phyloP scores from a whole-genome alignment of 345 rosid genomes.

The Sonneratia alba region DNA sequence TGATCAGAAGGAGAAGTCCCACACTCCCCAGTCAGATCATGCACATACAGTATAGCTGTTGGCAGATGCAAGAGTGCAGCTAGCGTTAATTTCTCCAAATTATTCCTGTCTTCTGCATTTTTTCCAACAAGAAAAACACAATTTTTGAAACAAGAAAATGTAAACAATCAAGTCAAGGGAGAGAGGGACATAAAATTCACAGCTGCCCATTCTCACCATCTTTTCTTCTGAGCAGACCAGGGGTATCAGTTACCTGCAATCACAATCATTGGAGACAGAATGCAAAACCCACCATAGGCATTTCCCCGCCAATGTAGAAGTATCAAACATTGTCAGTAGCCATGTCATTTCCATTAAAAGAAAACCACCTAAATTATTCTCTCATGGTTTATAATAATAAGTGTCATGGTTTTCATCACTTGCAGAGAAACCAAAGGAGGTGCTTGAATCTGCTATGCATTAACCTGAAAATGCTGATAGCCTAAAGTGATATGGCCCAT shows the following conservation, averaged over 20 bases:
- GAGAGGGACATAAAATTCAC: not conserved
- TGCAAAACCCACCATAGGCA: not conserved
- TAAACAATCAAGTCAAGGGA: not conserved
- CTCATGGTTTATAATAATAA: not conserved
- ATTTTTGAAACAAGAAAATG: not conserved
- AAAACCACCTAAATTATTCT: no score
- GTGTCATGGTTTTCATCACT: not conserved
- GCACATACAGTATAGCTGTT: constrained; percentile 82
- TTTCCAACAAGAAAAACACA: constrained; percentile 6
- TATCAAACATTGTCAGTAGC: not conserved
- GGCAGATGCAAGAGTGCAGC: constrained; percentile 93
- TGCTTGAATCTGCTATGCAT: not conserved
- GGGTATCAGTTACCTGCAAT: constrained; percentile 89
- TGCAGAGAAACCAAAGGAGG: constrained; percentile 5
- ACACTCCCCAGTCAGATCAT: constrained; percentile 92
- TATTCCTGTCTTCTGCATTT: constrained; percentile 70
- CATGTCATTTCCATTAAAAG: not conserved
- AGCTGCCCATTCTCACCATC: constrained; percentile 44
- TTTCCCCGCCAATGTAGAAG: not conserved
- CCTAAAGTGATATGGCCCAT: constrained; percentile 80
- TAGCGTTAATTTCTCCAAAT: constrained; percentile 84
- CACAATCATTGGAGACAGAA: constrained; percentile 11
- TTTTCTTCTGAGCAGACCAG: constrained; percentile 73
- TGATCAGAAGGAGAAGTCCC: constrained; percentile 90
- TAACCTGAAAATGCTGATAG: constrained; percentile 69